Evolutionary conservation across 2,329 filamentous ascomycete species (phyloP).

Genomic region (Claviceps africana): DNA sequence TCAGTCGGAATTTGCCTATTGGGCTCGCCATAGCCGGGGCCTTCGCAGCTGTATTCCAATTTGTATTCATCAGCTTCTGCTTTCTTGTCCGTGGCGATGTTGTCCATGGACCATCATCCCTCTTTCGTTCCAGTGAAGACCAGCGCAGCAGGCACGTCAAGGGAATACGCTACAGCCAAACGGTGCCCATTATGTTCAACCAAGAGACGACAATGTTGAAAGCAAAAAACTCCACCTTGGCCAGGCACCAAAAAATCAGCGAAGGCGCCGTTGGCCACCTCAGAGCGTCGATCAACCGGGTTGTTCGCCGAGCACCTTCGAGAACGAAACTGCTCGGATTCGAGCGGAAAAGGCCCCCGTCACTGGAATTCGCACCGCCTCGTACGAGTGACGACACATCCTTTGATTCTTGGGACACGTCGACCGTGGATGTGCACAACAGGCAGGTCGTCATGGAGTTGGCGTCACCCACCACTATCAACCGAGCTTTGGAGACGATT

Average conservation of each 20-base stretch:
- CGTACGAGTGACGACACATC: conserved; percentile 38
- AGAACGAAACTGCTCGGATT: conserved; percentile 38
- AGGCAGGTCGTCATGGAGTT: conserved; percentile 42
- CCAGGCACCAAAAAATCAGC: conserved; percentile 19
- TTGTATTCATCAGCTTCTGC: conserved; percentile 33
- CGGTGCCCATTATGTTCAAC: conserved; percentile 20
- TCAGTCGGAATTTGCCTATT: conserved; percentile 23
- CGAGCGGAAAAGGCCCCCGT: conserved; percentile 30
- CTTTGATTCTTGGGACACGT: conserved; percentile 66
- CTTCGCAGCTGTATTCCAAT: conserved; percentile 31
- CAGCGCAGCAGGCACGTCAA: conserved; percentile 26
- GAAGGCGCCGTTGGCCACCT: conserved; percentile 14
- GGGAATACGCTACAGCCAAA: conserved; percentile 37
- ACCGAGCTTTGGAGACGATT: conserved; percentile 54
- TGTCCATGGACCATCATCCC: conserved; percentile 6
- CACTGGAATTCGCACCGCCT: conserved; percentile 31
- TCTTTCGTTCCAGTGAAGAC: conserved; percentile 17
- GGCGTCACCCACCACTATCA: conserved; percentile 29
- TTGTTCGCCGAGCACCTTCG: conserved; percentile 41
- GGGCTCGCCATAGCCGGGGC: conserved; percentile 31
- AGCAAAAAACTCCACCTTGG: conserved; percentile 28
- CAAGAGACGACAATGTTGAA: conserved; percentile 22
- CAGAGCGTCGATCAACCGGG: conserved; percentile 28
- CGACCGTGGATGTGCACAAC: conserved; percentile 47
- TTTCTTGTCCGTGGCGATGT: conserved; percentile 25